These are phyloP conservation scores for Plasmodium inui DNA, from an alignment of 169 alveolate species.

Conservation along the genomic window DNA sequence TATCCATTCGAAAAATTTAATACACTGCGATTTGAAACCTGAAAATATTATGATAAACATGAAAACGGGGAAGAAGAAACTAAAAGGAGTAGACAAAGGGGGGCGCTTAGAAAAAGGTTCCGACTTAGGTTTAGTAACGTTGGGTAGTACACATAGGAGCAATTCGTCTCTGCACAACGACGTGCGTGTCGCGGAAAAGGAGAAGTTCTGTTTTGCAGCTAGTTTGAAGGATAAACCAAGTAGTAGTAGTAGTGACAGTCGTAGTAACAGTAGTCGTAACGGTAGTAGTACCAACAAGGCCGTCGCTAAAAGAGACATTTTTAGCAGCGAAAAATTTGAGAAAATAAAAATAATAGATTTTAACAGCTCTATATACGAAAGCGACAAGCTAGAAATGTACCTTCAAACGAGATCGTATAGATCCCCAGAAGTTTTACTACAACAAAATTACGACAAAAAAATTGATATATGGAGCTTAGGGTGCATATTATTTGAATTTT, in stretches of 20 bases:
- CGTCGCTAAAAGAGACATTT: background rate
- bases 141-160: background rate
- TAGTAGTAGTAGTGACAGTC: background rate
- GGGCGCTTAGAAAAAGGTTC: background rate
- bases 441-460: slow-evolving; percentile 97
- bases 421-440: slow-evolving; percentile 98
- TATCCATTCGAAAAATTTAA: slow-evolving; percentile 93
- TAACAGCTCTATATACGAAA: slow-evolving; percentile 95
- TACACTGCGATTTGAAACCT: slow-evolving; percentile 98
- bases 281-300: background rate
- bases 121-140: background rate
- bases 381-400: slow-evolving; percentile 94
- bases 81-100: background rate
- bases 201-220: background rate
- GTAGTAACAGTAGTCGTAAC: background rate
- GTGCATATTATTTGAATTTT: slow-evolving; percentile 96
- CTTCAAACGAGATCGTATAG: slow-evolving; percentile 97
- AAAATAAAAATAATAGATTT: slow-evolving; percentile 96
- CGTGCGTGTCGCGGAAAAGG: background rate
- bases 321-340: slow-evolving; percentile 49
- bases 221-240: background rate
- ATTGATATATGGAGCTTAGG: slow-evolving; percentile 99
- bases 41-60: slow-evolving; percentile 91
- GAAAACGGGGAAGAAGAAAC: slow-evolving; percentile 20
- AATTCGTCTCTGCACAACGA: background rate